Evolutionary conservation across 345 rosid species (phyloP).

Genomic region (Raphanus raphanistrum): DNA sequence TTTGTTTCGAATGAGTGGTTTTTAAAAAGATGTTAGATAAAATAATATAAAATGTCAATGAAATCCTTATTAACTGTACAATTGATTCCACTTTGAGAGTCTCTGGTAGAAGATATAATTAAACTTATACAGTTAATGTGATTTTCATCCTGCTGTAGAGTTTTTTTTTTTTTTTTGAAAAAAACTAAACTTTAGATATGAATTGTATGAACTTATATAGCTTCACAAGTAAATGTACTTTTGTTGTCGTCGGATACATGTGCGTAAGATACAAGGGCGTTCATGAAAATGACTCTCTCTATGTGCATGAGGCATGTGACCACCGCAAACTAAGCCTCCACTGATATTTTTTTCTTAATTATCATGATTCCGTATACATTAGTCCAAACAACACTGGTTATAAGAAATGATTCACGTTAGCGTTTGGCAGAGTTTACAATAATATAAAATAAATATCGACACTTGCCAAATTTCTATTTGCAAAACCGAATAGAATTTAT

Average conservation of each 20-base stretch:
- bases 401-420: neutral
- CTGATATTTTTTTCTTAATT: neutral
- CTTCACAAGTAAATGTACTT: constrained; percentile 26
- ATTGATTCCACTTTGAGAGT: neutral
- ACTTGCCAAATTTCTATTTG: constrained; percentile 18
- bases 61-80: no score
- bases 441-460: constrained; percentile 15
- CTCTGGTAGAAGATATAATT: neutral
- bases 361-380: neutral
- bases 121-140: neutral
- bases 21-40: no score
- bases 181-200: neutral
- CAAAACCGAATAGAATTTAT: neutral
- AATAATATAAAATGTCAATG: no score
- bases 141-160: neutral
- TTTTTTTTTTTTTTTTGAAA: neutral
- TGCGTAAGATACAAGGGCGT: constrained; percentile 23
- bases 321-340: constrained; percentile 37
- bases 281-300: constrained; percentile 27
- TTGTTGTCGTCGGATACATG: constrained; percentile 39
- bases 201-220: constrained; percentile 7
- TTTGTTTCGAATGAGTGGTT: no score
- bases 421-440: constrained; percentile 22
- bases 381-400: constrained; percentile 19
- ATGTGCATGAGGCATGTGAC: constrained; percentile 43